A percentile compares a stretch with the other conserved stretches of the same genome.
These are phyloP conservation scores for Sphagnum magellanicum DNA, from an alignment of 228 moss, liverwort and hornwort genomes.

Conservation along the genomic window DNA sequence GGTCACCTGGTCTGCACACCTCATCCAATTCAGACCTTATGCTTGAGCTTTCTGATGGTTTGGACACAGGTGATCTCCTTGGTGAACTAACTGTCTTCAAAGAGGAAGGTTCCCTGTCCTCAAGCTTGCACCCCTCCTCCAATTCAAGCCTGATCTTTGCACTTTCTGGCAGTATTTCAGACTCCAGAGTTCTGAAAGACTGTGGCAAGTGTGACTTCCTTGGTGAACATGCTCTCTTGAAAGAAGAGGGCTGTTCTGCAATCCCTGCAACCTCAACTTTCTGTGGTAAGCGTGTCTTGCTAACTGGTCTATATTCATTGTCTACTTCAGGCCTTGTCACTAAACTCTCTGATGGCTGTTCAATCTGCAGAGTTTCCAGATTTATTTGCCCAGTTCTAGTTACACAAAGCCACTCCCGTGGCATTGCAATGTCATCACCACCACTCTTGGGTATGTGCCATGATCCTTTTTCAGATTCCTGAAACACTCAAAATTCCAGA, in stretches of 20 bases:
- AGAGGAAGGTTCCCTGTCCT: too few relatives aligned
- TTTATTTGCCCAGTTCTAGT: constrained; percentile 40
- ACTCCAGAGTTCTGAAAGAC: too few relatives aligned
- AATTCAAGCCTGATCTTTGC: too few relatives aligned
- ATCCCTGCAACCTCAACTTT: constrained; percentile 23
- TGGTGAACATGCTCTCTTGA: constrained; percentile 1
- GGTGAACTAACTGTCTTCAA: background rate
- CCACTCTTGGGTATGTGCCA: constrained; percentile 78
- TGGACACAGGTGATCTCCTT: background rate
- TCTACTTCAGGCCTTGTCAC: constrained; percentile 10
- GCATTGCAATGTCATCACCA: constrained; percentile 45
- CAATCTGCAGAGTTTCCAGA: constrained; percentile 25
- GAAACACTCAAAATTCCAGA: constrained; percentile 3
- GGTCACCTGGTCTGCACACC: too few relatives aligned
- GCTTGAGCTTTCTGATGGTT: background rate
- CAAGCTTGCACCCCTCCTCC: too few relatives aligned
- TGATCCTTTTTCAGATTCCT: constrained; percentile 86
- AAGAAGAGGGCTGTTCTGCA: constrained; percentile 13
- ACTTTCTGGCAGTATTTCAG: too few relatives aligned
- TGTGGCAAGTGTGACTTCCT: constrained; percentile 6
- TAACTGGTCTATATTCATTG: background rate
- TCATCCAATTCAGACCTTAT: too few relatives aligned
- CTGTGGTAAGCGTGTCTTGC: constrained; percentile 1
- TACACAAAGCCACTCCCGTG: constrained; percentile 75
- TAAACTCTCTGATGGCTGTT: constrained; percentile 5